Conservation (phyloP, 345 rosid genomes). For the Eucalyptus guilfoylei region DNA sequence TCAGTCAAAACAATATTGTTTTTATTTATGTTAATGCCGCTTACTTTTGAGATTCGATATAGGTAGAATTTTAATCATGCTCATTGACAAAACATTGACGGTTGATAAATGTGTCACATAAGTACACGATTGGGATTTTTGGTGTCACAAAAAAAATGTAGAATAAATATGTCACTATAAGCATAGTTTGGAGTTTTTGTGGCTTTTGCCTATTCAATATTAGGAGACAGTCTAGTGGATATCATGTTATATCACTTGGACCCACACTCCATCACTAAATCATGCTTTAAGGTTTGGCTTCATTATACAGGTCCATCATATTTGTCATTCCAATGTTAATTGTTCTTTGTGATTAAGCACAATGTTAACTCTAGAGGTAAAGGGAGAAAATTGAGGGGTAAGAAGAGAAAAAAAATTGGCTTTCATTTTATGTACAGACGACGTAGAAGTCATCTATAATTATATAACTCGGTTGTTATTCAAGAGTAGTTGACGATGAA, state of each 20-base stretch:
- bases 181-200: not conserved
- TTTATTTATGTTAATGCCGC: too few relatives aligned
- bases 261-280: not conserved
- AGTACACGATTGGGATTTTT: not conserved
- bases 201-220: not conserved
- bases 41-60: not conserved
- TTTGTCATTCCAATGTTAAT: not conserved
- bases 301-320: not conserved
- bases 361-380: not conserved
- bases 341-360: not conserved
- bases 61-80: too few relatives aligned
- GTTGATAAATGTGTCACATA: not conserved
- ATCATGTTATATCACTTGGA: not conserved
- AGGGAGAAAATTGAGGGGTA: not conserved
- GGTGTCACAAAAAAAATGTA: too few relatives aligned
- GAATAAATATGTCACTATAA: not conserved
- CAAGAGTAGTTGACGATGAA: not conserved
- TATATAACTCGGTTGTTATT: not conserved
- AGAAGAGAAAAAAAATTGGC: not conserved
- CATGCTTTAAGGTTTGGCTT: not conserved
- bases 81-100: not conserved
- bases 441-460: not conserved
- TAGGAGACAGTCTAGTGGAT: not conserved
- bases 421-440: not conserved
- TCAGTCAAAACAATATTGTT: not conserved